Percentiles rank a stretch among this genome's conserved stretches.
phyloP scores from a whole-genome alignment of 371 early-diverging fungal species.

The Mortierella sp. region DNA sequence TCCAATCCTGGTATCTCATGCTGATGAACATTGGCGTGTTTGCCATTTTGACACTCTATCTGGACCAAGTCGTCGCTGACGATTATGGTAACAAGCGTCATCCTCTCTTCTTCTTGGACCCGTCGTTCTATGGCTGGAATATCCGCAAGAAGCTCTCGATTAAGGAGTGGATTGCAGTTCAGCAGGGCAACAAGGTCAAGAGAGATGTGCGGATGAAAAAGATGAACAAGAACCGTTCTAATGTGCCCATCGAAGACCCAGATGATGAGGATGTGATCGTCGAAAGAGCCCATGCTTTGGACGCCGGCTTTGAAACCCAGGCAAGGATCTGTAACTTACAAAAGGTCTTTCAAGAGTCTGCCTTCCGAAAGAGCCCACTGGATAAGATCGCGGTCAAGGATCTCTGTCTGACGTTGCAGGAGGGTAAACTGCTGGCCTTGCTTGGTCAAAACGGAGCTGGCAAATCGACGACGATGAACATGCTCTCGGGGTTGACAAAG shows the following conservation, averaged over 20 bases:
- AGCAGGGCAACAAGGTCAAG: conserved; percentile 33
- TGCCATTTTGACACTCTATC: conserved; percentile 66
- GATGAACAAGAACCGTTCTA: conserved; percentile 15
- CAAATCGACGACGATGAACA: conserved; percentile 73
- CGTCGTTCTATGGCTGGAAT: conserved; percentile 70
- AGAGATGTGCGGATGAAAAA: conserved; percentile 23
- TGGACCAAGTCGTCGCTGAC: conserved; percentile 76
- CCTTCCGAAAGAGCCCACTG: conserved; percentile 52
- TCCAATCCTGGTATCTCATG: conserved; percentile 66
- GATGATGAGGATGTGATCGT: conserved; percentile 64
- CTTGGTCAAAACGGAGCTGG: conserved; percentile 85
- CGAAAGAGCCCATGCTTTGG: conserved; percentile 55
- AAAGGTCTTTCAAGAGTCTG: conserved; percentile 65
- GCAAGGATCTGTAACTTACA: conserved; percentile 69
- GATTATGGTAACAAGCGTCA: conserved; percentile 70
- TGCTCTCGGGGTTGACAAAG: conserved; percentile 74
- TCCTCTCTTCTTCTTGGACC: conserved; percentile 69
- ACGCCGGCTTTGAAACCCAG: conserved; percentile 30
- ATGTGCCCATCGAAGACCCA: conserved; percentile 15
- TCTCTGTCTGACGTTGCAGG: conserved; percentile 65
- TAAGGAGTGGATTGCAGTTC: conserved; percentile 42
- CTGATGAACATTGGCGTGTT: conserved; percentile 69
- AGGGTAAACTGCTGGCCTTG: conserved; percentile 70
- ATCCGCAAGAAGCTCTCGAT: conserved; percentile 34
- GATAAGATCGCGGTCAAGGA: conserved; percentile 77